Evolutionary conservation across 306 rosid species (phyloP), one percentile per base, ranked within the genome.

Genomic region (Canavalia ensiformis): DNA sequence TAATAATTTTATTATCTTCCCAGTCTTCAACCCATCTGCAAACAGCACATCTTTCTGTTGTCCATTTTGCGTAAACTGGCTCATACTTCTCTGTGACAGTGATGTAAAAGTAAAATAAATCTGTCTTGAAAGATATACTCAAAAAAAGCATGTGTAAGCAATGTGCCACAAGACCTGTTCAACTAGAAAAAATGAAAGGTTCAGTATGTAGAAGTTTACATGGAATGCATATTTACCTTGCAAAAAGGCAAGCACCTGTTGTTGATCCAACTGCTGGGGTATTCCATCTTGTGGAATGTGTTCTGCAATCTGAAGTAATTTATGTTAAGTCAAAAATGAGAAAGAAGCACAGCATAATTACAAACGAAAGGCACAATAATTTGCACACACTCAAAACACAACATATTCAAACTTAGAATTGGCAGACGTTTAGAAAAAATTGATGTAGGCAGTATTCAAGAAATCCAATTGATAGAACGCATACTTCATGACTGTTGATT

Each of bases 21-120:
- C 96, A 95, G 84, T 95, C 99, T 86, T 93, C 99, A 79, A 93
- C 96, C 99, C 99, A 93, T 93, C 99, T 91, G 72, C 99, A 95
- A 83, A 95, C 71, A 0, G 99, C 99, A 84, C 99, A 95, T 86
- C 97, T 88, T 89, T 95, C 99, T 6, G 94, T 91, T 4, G 99
- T 95, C 97, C 98, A 94, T 87, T 92, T 94, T 82, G 88, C 93
- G 85, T 57, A 79, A 66, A 90, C 87, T 18, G 99, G 99, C 86
- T 93, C 97, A 73, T 93, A 95, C 81, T 84, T 90, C 79, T 88
- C 99, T 91, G 98, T 72, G 68, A 78, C 68, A 88, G 60, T 60
- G 83, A 86, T 82, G 41, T 51, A 77, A 42, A 69, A 51, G 47
- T 33, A 79, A 82, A 79, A 71, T 39, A 33, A 74, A 82, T 76